Percentiles rank a stretch among this genome's conserved stretches.
Conservation (phyloP, 495 filamentous ascomycete species). For the Penicillium steckii region DNA sequence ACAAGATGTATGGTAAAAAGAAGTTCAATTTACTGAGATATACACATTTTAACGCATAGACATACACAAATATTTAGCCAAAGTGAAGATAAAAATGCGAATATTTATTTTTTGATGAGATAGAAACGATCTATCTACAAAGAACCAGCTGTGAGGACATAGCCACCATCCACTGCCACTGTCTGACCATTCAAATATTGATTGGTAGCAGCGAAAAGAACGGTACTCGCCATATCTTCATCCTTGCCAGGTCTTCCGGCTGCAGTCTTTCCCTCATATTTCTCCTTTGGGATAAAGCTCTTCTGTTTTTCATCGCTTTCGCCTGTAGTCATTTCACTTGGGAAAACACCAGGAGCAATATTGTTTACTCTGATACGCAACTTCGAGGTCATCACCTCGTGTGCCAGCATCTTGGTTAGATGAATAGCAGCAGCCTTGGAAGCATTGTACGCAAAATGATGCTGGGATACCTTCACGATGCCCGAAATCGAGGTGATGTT, state of each 20-base stretch:
- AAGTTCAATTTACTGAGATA: too few species aligned
- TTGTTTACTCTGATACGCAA: slow-evolving; percentile 48
- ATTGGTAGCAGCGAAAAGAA: slow-evolving; percentile 62
- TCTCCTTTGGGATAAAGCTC: slow-evolving; percentile 48
- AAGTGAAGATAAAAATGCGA: too few species aligned
- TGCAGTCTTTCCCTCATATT: neutral
- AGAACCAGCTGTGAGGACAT: slow-evolving; percentile 38
- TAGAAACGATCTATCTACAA: too few species aligned
- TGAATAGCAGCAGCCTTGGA: slow-evolving; percentile 53
- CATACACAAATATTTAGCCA: too few species aligned
- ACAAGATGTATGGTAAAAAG: too few species aligned
- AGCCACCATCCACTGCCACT: slow-evolving; percentile 66
- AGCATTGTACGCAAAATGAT: slow-evolving; percentile 54
- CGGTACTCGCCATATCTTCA: slow-evolving; percentile 68
- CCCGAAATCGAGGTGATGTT: slow-evolving; percentile 60
- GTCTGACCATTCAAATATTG: slow-evolving; percentile 73
- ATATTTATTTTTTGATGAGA: too few species aligned
- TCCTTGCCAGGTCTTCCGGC: slow-evolving; percentile 61
- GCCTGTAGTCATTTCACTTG: slow-evolving; percentile 53
- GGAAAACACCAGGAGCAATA: slow-evolving; percentile 58
- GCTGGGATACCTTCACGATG: slow-evolving; percentile 47
- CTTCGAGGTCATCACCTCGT: slow-evolving; percentile 44
- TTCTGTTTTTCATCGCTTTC: slow-evolving; percentile 60
- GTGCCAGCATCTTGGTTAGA: slow-evolving; percentile 53
- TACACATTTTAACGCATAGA: too few species aligned